phyloP scores from a whole-genome alignment of 164 flowering plant species.

The Liriodendron chinense region DNA sequence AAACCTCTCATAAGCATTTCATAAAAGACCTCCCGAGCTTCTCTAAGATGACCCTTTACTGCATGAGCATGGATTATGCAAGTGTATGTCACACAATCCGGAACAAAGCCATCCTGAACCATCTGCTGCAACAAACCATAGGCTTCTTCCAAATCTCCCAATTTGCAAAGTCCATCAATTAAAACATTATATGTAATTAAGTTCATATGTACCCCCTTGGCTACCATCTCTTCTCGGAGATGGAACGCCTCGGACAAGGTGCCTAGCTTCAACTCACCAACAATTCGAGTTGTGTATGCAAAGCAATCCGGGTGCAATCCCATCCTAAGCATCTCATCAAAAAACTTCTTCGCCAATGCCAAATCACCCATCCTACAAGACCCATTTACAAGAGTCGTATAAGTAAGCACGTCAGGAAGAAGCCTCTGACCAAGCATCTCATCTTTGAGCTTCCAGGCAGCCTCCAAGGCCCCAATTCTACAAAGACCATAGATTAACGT shows the following conservation, averaged over 20 bases:
- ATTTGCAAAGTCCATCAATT: conserved; percentile 50
- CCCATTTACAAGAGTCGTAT: conserved; percentile 60
- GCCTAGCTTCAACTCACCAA: conserved; percentile 51
- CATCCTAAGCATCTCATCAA: conserved; percentile 50
- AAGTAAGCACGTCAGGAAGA: conserved; percentile 59
- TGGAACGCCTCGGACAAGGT: conserved; percentile 29
- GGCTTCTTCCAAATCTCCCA: conserved; percentile 45
- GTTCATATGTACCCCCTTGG: conserved; percentile 50
- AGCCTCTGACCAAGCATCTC: conserved; percentile 44
- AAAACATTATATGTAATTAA: conserved; percentile 54
- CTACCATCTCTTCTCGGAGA: conserved; percentile 61
- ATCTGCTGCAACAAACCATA: conserved; percentile 39
- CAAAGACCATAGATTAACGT: conserved; percentile 60
- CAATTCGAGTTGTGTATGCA: conserved; percentile 46
- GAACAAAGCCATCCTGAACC: conserved; percentile 43
- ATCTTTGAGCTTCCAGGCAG: conserved; percentile 49
- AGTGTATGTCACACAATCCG: conserved; percentile 65
- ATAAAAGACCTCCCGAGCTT: conserved; percentile 42
- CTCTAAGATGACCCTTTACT: conserved; percentile 36
- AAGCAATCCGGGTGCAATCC: conserved; percentile 57
- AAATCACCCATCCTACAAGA: conserved; percentile 44
- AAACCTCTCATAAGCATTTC: conserved; percentile 51
- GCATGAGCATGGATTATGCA: conserved; percentile 51
- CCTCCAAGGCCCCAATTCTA: conserved; percentile 41
- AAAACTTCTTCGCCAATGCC: conserved; percentile 40